phyloP scores from a whole-genome alignment of 129 eudicot genomes.

The Chrysanthemum seticuspe region DNA sequence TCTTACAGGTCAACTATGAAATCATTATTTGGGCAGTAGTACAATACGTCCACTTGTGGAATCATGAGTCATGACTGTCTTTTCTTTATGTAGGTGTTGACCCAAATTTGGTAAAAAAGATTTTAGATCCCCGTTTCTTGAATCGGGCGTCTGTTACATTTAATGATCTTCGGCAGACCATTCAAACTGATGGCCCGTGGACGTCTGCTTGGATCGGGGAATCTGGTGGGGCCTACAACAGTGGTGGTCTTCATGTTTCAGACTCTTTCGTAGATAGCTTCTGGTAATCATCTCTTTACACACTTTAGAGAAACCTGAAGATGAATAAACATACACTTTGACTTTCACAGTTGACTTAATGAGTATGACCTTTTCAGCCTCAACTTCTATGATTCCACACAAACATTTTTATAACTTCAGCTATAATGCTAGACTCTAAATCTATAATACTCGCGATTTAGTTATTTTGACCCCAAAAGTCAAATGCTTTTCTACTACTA shows the following conservation, averaged over 20 bases:
- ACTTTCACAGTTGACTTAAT: background rate
- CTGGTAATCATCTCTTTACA: conserved; percentile 59
- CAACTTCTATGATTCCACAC: background rate
- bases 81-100: conserved; percentile 62
- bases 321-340: background rate
- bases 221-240: conserved; percentile 95
- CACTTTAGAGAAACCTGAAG: background rate
- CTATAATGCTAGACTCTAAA: background rate
- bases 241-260: conserved; percentile 77
- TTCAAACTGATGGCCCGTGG: conserved; percentile 79
- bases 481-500: conserved; percentile 1
- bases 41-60: background rate
- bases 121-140: conserved; percentile 67
- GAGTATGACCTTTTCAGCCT: background rate
- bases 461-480: conserved; percentile 11
- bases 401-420: background rate
- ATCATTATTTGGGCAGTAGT: conserved; percentile 7
- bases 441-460: background rate
- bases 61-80: background rate
- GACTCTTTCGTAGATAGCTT: conserved; percentile 82
- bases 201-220: conserved; percentile 97
- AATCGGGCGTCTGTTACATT: conserved; percentile 59
- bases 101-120: conserved; percentile 61
- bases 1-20: conserved; percentile 12
- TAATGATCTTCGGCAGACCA: conserved; percentile 44